Percentiles rank a stretch among this genome's conserved stretches.
phyloP scores from a whole-genome alignment of 495 filamentous ascomycete genomes.

The Neurospora sp. region DNA sequence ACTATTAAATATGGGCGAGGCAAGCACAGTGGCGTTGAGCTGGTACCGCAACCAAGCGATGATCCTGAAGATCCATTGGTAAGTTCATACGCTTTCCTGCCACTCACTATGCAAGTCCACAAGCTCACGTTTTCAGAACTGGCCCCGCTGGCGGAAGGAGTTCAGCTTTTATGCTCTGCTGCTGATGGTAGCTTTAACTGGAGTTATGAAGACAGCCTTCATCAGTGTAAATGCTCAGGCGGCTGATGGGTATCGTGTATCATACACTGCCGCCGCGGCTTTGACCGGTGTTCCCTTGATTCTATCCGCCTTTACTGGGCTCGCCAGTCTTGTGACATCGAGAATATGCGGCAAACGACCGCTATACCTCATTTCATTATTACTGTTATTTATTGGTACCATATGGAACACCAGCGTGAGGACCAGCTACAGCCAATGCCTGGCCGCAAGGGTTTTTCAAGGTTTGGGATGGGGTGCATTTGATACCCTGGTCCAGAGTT shows the following conservation, averaged over 20 bases:
- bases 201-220: constrained; percentile 41
- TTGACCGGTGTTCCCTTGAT: constrained; percentile 41
- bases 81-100: constrained; percentile 2
- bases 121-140: constrained; percentile 28
- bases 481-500: constrained; percentile 35
- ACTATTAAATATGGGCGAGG: constrained; percentile 38
- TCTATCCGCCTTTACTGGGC: constrained; percentile 32
- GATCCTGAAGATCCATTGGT: constrained; percentile 40
- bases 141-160: constrained; percentile 40
- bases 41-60: constrained; percentile 41
- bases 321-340: constrained; percentile 28
- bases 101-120: background rate
- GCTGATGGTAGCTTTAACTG: constrained; percentile 29
- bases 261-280: constrained; percentile 34
- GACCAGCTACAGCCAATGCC: constrained; percentile 31
- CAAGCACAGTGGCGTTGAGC: constrained; percentile 30
- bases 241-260: constrained; percentile 26
- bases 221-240: constrained; percentile 36
- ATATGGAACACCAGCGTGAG: constrained; percentile 38
- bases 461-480: constrained; percentile 45
- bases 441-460: constrained; percentile 40
- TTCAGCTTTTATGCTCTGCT: constrained; percentile 33
- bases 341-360: constrained; percentile 38
- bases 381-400: constrained; percentile 33
- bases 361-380: constrained; percentile 31